Conservation (phyloP, 2,329 filamentous ascomycete genomes). For the Fonsecaea erecta region DNA sequence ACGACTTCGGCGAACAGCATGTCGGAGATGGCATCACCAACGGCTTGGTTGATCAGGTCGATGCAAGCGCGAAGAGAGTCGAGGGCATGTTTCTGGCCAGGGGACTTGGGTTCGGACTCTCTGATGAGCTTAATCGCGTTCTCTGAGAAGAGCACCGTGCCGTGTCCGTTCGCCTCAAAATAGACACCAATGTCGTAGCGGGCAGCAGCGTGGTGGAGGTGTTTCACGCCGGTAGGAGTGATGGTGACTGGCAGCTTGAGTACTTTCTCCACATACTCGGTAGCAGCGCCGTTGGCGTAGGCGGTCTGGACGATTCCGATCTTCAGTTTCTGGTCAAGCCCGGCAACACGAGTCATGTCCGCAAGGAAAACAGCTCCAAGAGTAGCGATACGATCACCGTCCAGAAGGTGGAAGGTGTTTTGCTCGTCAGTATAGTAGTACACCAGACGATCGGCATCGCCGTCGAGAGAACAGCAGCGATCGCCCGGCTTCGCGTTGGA, state of each 20-base stretch:
- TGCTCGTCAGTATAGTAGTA: slow-evolving; percentile 90
- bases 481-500: slow-evolving; percentile 77
- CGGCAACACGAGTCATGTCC: slow-evolving; percentile 80
- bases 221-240: slow-evolving; percentile 95
- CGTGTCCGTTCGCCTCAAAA: slow-evolving; percentile 98
- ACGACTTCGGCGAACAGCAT: slow-evolving; percentile 96
- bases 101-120: slow-evolving; percentile 81
- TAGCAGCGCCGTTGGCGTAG: slow-evolving; percentile 95
- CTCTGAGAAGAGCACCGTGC: slow-evolving; percentile 91
- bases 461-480: slow-evolving; percentile 88
- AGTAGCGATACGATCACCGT: slow-evolving; percentile 95
- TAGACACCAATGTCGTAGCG: slow-evolving; percentile 96
- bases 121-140: slow-evolving; percentile 79
- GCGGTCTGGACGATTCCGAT: slow-evolving; percentile 97
- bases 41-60: slow-evolving; percentile 96
- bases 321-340: slow-evolving; percentile 77
- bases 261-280: slow-evolving; percentile 85
- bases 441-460: slow-evolving; percentile 92
- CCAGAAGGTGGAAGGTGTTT: slow-evolving; percentile 85
- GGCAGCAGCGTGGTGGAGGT: slow-evolving; percentile 94
- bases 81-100: slow-evolving; percentile 86
- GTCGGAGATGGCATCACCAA: slow-evolving; percentile 93
- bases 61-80: slow-evolving; percentile 81
- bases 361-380: slow-evolving; percentile 92
- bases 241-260: slow-evolving; percentile 88